Conservation (phyloP, 352 stramenopile species). For the Globisporangium parvum region DNA sequence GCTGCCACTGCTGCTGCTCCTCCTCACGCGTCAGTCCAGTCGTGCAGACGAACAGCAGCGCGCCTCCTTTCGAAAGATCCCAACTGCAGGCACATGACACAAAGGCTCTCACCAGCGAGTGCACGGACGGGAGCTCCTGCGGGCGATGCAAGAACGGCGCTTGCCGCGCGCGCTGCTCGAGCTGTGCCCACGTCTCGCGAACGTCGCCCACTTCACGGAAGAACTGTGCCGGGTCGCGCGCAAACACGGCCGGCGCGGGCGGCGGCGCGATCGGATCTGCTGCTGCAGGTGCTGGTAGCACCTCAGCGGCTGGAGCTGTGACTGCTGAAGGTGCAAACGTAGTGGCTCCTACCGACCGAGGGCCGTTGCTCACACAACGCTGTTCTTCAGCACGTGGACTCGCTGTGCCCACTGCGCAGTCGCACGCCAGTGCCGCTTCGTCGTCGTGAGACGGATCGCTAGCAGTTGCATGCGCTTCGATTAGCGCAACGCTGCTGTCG, state of each 20-base stretch:
- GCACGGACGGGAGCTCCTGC: constrained; percentile 44
- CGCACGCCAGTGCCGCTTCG: no score
- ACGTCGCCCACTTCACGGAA: constrained; percentile 32
- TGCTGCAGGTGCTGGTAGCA: background rate
- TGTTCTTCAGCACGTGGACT: no score
- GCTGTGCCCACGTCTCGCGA: constrained; percentile 53
- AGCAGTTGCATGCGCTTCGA: no score
- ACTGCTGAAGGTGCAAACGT: no score
- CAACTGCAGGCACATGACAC: constrained; percentile 16
- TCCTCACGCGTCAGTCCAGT: no score
- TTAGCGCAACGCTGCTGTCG: no score
- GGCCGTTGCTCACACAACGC: no score
- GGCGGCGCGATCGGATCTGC: background rate
- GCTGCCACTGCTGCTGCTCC: background rate
- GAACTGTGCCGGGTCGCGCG: constrained; percentile 18
- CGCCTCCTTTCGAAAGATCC: constrained; percentile 1
- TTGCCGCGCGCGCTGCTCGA: constrained; percentile 46
- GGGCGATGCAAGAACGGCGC: constrained; percentile 44
- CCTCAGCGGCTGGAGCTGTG: background rate
- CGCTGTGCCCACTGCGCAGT: no score
- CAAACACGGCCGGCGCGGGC: background rate
- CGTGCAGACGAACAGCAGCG: no score
- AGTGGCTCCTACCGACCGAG: no score
- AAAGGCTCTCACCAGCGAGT: constrained; percentile 6
- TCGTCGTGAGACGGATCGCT: no score